Percentiles rank a stretch among this genome's conserved stretches.
Evolutionary conservation across 768 basidiomycete species (phyloP).

Genomic region (Nidularia pulvinata): DNA sequence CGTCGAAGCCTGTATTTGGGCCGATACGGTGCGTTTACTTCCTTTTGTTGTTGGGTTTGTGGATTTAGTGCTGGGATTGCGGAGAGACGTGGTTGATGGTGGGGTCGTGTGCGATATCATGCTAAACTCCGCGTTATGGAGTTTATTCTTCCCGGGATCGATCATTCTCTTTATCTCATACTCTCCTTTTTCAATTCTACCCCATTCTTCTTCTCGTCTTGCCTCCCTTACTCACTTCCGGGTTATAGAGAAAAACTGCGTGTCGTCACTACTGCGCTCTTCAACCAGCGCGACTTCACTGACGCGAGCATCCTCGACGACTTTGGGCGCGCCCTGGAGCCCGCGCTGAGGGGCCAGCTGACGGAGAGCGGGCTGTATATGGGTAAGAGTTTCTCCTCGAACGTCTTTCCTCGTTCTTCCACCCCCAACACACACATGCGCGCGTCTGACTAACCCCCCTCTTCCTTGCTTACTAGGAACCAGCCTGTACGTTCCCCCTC

Average conservation of each 20-base stretch:
- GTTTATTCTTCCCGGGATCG: too few species aligned
- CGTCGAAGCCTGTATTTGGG: constrained; percentile 89
- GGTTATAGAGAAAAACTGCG: constrained; percentile 81
- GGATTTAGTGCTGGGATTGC: too few species aligned
- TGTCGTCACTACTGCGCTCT: constrained; percentile 91
- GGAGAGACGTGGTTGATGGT: too few species aligned
- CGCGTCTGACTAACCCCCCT: too few species aligned
- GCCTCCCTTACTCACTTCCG: background rate
- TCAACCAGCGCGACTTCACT: constrained; percentile 90
- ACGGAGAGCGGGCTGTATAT: constrained; percentile 95
- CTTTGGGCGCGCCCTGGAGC: constrained; percentile 78
- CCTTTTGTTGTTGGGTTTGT: too few species aligned
- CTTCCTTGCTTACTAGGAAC: constrained; percentile 41
- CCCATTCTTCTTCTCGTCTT: background rate
- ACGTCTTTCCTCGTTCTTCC: too few species aligned
- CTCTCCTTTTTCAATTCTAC: too few species aligned
- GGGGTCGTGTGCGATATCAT: too few species aligned
- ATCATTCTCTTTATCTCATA: too few species aligned
- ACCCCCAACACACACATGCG: too few species aligned
- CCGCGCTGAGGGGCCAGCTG: constrained; percentile 73
- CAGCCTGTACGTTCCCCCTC: constrained; percentile 46
- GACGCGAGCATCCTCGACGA: constrained; percentile 89
- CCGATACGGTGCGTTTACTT: constrained; percentile 69
- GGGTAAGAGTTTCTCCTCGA: constrained; percentile 26
- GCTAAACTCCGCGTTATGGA: too few species aligned